These are phyloP conservation scores for Diaporthe sp. DNA, from an alignment of 2,329 filamentous ascomycete species.

Conservation along the genomic window DNA sequence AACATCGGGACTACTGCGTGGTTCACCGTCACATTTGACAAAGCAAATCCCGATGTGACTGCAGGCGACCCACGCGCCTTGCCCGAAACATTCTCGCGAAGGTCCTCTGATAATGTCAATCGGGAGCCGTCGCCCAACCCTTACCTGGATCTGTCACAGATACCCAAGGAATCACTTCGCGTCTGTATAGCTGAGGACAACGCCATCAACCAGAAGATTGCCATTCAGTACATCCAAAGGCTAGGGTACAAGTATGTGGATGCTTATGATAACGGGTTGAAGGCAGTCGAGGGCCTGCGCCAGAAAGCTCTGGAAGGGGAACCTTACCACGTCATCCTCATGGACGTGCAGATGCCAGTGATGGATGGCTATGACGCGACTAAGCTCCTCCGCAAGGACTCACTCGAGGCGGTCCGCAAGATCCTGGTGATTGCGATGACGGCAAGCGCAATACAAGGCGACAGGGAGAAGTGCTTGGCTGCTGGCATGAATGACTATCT, in stretches of 20 bases:
- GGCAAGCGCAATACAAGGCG: conserved; percentile 92
- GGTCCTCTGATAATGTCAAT: conserved; percentile 49
- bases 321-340: conserved; percentile 91
- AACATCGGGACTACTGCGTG: conserved; percentile 79
- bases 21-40: conserved; percentile 89
- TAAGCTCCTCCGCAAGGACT: conserved; percentile 82
- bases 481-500: conserved; percentile 98
- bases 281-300: conserved; percentile 89
- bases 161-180: conserved; percentile 83
- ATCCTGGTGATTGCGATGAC: conserved; percentile 98
- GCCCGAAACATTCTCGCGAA: conserved; percentile 38
- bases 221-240: conserved; percentile 89
- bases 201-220: conserved; percentile 93
- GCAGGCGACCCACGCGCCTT: conserved; percentile 61
- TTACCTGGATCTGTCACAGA: conserved; percentile 76
- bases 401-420: conserved; percentile 81
- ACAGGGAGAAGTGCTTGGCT: conserved; percentile 94
- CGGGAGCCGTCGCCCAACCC: conserved; percentile 58
- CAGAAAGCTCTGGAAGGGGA: conserved; percentile 77
- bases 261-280: conserved; percentile 90
- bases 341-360: conserved; percentile 98
- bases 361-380: conserved; percentile 95
- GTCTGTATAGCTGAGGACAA: conserved; percentile 98
- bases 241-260: conserved; percentile 86
- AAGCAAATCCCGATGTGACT: conserved; percentile 75